Evolutionary conservation across 2,329 filamentous ascomycete genomes (phyloP).

Genomic region (Dactylonectria macrodidyma): DNA sequence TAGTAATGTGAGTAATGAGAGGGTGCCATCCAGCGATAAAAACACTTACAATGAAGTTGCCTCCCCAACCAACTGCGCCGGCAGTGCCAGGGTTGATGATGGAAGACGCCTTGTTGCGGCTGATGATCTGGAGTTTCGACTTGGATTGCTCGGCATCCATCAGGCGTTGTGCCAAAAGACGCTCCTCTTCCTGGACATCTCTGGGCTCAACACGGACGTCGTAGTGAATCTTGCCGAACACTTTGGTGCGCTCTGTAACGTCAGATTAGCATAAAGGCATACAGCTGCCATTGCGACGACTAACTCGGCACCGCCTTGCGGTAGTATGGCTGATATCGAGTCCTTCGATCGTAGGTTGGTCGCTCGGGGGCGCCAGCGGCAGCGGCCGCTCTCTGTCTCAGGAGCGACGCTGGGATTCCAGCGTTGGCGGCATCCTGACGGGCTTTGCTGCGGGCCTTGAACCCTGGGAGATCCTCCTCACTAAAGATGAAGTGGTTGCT

Average conservation of each 20-base stretch:
- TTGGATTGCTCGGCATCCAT: constrained; percentile 65
- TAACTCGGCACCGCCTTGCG: constrained; percentile 82
- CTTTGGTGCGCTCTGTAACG: constrained; percentile 80
- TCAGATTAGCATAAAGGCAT: constrained; percentile 38
- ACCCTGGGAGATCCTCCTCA: constrained; percentile 86
- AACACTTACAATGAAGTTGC: constrained; percentile 70
- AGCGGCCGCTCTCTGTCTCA: constrained; percentile 57
- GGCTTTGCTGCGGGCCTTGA: constrained; percentile 64
- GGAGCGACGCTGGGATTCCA: constrained; percentile 71
- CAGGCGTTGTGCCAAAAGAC: constrained; percentile 72
- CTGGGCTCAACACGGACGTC: constrained; percentile 83
- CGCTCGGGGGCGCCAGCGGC: constrained; percentile 58
- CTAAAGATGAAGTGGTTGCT: constrained; percentile 93
- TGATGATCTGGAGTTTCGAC: constrained; percentile 65
- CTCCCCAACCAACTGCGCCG: constrained; percentile 56
- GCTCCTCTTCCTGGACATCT: constrained; percentile 78
- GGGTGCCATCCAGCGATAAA: neutral
- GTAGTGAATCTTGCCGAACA: constrained; percentile 80
- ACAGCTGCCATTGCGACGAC: constrained; percentile 49
- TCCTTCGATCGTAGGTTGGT: constrained; percentile 61
- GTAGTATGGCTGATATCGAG: constrained; percentile 72
- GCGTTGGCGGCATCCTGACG: constrained; percentile 70
- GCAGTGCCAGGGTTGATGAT: constrained; percentile 70
- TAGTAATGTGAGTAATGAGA: constrained; percentile 39
- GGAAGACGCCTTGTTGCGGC: constrained; percentile 64